Conservation (phyloP, 805 yeast genomes). For the Ogataea wickerhamii region DNA sequence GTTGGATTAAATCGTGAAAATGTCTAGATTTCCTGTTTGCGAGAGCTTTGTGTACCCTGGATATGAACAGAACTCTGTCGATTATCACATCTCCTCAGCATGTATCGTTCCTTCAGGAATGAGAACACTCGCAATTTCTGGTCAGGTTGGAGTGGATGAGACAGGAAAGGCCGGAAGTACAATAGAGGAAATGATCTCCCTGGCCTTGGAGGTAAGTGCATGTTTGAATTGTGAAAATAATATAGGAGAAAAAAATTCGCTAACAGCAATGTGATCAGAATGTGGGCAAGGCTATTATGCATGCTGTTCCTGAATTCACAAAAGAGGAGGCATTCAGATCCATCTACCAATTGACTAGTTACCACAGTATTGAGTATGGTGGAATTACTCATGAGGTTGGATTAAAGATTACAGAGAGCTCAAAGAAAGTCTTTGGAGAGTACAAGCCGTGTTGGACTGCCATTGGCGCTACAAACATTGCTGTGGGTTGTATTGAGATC, state of each 20-base stretch:
- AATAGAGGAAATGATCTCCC: constrained; percentile 7
- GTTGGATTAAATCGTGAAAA: no score
- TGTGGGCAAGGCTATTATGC: constrained; percentile 11
- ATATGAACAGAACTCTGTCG: constrained; percentile 8
- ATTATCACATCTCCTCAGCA: constrained; percentile 11
- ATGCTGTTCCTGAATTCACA: constrained; percentile 12
- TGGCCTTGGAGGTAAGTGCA: constrained; percentile 11
- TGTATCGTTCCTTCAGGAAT: constrained; percentile 13
- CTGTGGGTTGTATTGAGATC: constrained; percentile 13
- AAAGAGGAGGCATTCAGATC: constrained; percentile 12
- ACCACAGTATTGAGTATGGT: constrained; percentile 9
- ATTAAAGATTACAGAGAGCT: constrained; percentile 3
- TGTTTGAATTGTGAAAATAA: background rate
- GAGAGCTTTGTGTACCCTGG: constrained; percentile 11
- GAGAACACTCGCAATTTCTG: constrained; percentile 12
- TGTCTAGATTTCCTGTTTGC: constrained; percentile 5
- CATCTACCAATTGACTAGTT: constrained; percentile 12
- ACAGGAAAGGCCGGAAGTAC: constrained; percentile 11
- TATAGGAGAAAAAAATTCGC: background rate
- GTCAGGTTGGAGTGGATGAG: constrained; percentile 13
- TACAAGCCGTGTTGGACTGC: constrained; percentile 15
- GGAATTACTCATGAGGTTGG: constrained; percentile 15
- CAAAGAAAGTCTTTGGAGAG: constrained; percentile 9
- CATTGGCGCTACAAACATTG: constrained; percentile 8
- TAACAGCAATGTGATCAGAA: constrained; percentile 4